Conservation (phyloP, 352 stramenopile genomes). For the Phytophthora parvispora region DNA sequence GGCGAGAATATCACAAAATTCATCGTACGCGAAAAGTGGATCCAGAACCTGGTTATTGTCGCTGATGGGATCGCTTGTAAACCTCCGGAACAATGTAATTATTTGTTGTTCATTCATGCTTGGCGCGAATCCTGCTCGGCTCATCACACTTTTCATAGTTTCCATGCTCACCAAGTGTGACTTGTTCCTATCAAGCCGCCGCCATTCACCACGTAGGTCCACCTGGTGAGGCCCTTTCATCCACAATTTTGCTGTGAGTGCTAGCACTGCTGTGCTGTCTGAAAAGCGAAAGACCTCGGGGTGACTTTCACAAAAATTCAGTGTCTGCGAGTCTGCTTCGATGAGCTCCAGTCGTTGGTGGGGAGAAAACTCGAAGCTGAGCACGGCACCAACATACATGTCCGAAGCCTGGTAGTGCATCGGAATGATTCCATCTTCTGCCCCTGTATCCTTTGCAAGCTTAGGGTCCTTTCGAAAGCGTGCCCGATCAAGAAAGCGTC, state of each 20-base stretch:
- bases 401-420: slow-evolving; percentile 61
- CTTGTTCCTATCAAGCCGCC: slow-evolving; percentile 27
- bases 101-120: slow-evolving; percentile 71
- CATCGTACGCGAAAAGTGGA: slow-evolving; percentile 53
- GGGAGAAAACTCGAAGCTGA: slow-evolving; percentile 80
- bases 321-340: slow-evolving; percentile 80
- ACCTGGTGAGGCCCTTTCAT: slow-evolving; percentile 14
- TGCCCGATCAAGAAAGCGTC: slow-evolving; percentile 82
- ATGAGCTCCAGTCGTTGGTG: slow-evolving; percentile 75
- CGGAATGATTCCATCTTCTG: background rate
- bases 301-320: slow-evolving; percentile 83
- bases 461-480: slow-evolving; percentile 64
- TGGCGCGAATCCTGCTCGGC: slow-evolving; percentile 10
- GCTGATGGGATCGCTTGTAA: slow-evolving; percentile 14
- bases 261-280: slow-evolving; percentile 48
- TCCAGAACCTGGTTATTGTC: slow-evolving; percentile 21
- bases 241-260: slow-evolving; percentile 28
- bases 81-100: slow-evolving; percentile 69
- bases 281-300: slow-evolving; percentile 76
- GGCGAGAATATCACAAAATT: slow-evolving; percentile 71
- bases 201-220: slow-evolving; percentile 55
- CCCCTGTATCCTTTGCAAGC: background rate
- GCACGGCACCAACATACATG: slow-evolving; percentile 77
- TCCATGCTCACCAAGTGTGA: slow-evolving; percentile 27
- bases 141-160: slow-evolving; percentile 39